Conservation (phyloP, 768 basidiomycete genomes). For the Sporobolomyces roseus region DNA sequence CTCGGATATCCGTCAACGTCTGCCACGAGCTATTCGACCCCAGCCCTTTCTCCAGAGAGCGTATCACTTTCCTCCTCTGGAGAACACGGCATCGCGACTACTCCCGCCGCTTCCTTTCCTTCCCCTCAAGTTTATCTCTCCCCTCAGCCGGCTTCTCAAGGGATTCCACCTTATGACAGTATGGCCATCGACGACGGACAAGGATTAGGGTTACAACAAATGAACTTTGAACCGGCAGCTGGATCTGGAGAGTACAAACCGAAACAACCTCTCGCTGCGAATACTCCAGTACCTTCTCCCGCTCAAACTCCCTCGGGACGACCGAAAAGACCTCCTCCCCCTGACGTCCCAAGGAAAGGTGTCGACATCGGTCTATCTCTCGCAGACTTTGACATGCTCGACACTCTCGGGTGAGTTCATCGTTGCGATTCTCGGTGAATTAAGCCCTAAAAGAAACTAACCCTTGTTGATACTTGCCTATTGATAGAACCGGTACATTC, state of each 20-base stretch:
- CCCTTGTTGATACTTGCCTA: background rate
- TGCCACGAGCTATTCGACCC: conserved; percentile 2
- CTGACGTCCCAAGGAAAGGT: conserved; percentile 33
- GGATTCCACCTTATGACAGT: background rate
- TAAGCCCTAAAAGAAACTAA: too few relatives aligned
- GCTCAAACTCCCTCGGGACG: background rate
- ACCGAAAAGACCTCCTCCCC: background rate
- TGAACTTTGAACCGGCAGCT: background rate
- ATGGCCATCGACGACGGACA: background rate
- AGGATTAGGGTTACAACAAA: background rate
- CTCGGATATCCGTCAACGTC: background rate
- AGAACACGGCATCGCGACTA: conserved; percentile 1
- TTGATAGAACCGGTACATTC: conserved; percentile 83
- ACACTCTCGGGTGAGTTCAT: conserved; percentile 43
- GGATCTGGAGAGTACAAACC: background rate
- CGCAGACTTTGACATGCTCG: conserved; percentile 45
- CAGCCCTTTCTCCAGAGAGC: conserved; percentile 1
- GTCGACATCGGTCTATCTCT: conserved; percentile 40
- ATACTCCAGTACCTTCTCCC: background rate
- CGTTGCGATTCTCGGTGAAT: background rate
- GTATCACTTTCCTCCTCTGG: conserved; percentile 5
- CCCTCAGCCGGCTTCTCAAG: background rate
- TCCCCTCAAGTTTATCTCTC: conserved; percentile 12
- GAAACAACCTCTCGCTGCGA: background rate
- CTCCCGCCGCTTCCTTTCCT: conserved; percentile 3